Evolutionary conservation across 345 rosid genomes (phyloP), one percentile per base, ranked within the genome.

Genomic region (Citrus hindsii): DNA sequence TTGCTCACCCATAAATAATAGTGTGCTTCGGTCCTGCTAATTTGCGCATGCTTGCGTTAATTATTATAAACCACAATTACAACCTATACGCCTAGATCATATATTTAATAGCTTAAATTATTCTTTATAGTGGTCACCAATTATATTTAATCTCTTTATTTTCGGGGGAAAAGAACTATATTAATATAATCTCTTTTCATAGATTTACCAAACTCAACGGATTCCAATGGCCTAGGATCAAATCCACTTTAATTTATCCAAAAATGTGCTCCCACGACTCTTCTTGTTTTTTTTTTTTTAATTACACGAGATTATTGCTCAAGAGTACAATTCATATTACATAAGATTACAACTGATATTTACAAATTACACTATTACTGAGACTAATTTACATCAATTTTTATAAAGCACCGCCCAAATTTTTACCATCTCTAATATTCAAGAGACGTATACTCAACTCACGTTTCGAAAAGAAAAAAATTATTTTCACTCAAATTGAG

Each of bases 31-130:
- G 21, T 69, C 28, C 38, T 56, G 24, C 27, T 40, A 55, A 33
- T 21, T 40, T 70, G 33, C 71, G 79, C 79, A 65, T 65, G 77
- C 74, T 42, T 76, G 74, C 70, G 51, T 32, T 40, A 35, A 3
- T 40, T 46, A 75, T 68, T 16, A 68, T 73, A 24, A 81, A 77
- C 66, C 30, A 73, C 27, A 56, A 62, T 75, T 69, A 37, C 33
- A 4, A 65, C 37, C 66, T 75, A 64, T 22, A 64, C 21, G 30
- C 70, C 70, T 64, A 28, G 13, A 64, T 46, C 12, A 46, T 64
- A 28, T 63, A 62, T 63, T 62, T 42, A 42, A 74, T 74, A 2
- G 38, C 12, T 27, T 19, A 72, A 7, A 58, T 7, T 18, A 8
- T 61, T 55, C 1, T 9, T 28, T 46, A 19, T 5, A 32, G n/a